Base-by-base conservation (phyloP, 2,329 filamentous ascomycete genomes). In the Leptographium galeiforme region DNA sequence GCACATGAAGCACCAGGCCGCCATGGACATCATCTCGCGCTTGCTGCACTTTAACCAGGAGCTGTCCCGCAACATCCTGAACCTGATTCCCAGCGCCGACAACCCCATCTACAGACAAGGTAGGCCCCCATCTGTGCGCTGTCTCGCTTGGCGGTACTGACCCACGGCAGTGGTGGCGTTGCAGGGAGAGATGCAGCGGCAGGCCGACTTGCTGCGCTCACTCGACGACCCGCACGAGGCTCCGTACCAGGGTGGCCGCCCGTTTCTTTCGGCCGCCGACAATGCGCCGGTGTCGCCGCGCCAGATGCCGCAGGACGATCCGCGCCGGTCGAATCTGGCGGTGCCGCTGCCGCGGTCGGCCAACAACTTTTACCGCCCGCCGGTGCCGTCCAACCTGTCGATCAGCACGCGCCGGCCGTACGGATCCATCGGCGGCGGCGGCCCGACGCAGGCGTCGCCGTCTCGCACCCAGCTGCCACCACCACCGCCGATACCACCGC, bases 261-360 rank as follows among this genome's bases (percentile, higher is more conserved):
- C 79, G 48, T 87, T 82, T 66, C 83, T 87, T 60, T 71, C 78
- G 45, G 78, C 75, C 59, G 70, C 87, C 30, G 87, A 90, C 57
- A 83, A 87, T 56, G 79, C 84, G 1, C 89, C 90, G 12, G 78
- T 95, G 41, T 97, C 91, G 43, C 91, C 91, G 19, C 82, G 89
- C 57, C 90, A 95, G 68, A 71, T 90, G 59, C 81, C 89, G 11
- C 86, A 90, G 63, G 90, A 95, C 62, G 91, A 95, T 56, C 79
- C 82, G 53, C 83, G 89, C 56, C 78, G 87, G 49, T 77, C 77
- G 30, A 89, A 84, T 50, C 72, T 90, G 50, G 75, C 79, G 53
- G 77, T 82, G 50, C 75, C 78, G 51, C 74, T 77, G 57, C 69
- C 76, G 45, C 77, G 81, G 57, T 71, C 74, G 49, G 57, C 63